Percentiles rank a stretch among this genome's conserved stretches.
Evolutionary conservation across 306 rosid species (phyloP).

Genomic region (Senna siamea): DNA sequence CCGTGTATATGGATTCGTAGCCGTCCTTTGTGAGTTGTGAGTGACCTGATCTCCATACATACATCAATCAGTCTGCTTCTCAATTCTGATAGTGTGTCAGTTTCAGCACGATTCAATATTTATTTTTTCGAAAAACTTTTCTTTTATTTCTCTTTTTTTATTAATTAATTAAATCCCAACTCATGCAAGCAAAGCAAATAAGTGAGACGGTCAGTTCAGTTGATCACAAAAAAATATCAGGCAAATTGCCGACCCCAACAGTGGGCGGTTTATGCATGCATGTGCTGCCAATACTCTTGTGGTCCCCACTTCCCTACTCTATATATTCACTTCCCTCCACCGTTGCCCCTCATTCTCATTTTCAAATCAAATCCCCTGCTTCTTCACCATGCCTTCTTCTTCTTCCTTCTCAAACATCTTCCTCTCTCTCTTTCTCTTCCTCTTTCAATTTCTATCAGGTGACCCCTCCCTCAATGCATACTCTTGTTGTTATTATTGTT

Average conservation of each 20-base stretch:
- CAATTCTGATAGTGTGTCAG: not conserved
- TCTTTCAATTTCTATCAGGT: constrained; percentile 50
- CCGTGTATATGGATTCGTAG: constrained; percentile 1
- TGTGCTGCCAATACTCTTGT: not conserved
- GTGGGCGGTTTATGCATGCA: constrained; percentile 30
- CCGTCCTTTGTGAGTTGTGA: not conserved
- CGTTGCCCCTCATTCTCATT: not conserved
- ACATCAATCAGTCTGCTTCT: not conserved
- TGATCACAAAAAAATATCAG: too few relatives aligned
- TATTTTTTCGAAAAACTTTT: not conserved
- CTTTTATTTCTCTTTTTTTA: too few relatives aligned
- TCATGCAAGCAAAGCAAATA: too few relatives aligned
- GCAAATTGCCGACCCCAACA: constrained; percentile 11
- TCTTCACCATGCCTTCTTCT: constrained; percentile 38
- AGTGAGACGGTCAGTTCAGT: too few relatives aligned
- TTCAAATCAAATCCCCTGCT: not conserved
- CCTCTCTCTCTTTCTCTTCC: constrained; percentile 25
- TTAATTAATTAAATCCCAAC: too few relatives aligned
- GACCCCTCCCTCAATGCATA: too few relatives aligned
- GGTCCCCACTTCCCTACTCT: not conserved
- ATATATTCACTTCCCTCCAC: constrained; percentile 2
- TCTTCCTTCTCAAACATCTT: constrained; percentile 22
- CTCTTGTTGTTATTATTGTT: too few relatives aligned
- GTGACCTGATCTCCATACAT: too few relatives aligned
- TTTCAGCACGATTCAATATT: constrained; percentile 19